These are phyloP conservation scores for Haematococcus lacustris DNA, from an alignment of 139 green algal species.

Conservation along the genomic window DNA sequence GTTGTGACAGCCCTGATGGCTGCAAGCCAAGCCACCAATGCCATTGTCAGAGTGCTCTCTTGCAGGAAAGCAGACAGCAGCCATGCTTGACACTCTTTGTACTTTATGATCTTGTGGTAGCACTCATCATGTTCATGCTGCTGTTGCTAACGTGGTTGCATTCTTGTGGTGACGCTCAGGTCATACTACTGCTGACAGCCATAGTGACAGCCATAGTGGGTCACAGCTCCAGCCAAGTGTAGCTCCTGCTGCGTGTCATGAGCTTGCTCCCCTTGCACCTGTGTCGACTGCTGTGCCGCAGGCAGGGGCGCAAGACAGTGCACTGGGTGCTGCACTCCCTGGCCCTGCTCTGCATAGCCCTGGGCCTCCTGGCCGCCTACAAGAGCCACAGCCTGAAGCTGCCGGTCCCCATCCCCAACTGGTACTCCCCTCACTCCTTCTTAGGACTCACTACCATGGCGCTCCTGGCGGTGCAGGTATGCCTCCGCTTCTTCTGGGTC, in stretches of 20 bases:
- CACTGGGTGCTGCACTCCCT: constrained; percentile 42
- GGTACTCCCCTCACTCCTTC: constrained; percentile 57
- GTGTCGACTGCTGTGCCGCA: constrained; percentile 1
- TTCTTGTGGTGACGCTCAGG: too few species aligned
- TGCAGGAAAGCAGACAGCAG: too few species aligned
- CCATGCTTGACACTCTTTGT: too few species aligned
- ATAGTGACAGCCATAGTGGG: too few species aligned
- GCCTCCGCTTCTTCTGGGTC: neutral
- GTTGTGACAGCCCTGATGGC: too few species aligned
- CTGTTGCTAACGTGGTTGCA: too few species aligned
- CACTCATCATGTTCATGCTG: neutral
- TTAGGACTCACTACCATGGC: constrained; percentile 35
- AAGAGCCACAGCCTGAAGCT: constrained; percentile 53
- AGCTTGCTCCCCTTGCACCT: neutral
- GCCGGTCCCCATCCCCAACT: constrained; percentile 50
- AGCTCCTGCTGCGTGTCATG: neutral
- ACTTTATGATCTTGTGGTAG: neutral
- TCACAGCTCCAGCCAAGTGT: neutral
- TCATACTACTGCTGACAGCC: too few species aligned
- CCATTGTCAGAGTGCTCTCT: too few species aligned
- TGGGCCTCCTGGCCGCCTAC: constrained; percentile 47
- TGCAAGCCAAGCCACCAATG: too few species aligned
- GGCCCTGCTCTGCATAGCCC: constrained; percentile 13
- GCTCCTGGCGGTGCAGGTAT: constrained; percentile 37
- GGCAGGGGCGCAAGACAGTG: constrained; percentile 38